Evolutionary conservation across 1,139 yeast genomes (phyloP), one percentile per base, ranked within the genome.

Genomic region (Debaryomyces psychrophilus): DNA sequence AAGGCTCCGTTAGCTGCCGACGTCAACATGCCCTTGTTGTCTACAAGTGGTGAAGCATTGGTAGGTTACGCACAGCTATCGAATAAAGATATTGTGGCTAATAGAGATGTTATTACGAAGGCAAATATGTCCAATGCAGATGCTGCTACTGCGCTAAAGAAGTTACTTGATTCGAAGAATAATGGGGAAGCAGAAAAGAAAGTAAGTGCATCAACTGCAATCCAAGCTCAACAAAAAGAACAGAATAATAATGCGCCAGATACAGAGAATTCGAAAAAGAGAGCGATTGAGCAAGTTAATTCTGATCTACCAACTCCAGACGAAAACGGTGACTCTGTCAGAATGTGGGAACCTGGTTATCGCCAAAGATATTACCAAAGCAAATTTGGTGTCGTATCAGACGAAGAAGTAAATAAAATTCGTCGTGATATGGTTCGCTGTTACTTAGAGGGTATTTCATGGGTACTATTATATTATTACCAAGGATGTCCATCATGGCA

Each of bases 401-500:
- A 76, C 4, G 82, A 79, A 37, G 88, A 87, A 54, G 76, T 83
- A 28, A 77, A 79, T 1, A 64, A 66, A 12, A 74, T 82, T 31
- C 78, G 86, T 44, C 77, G 77, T 49, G 75, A 79, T 36, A 83
- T 93, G 58, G 92, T 85, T 0, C 73, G 73, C 44, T 80, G 84
- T 48, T 95, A 95, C 61, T 79, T 95, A 48, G 97, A 93, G 65
- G 99, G 99, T 50, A 87, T 93, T 5, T 83, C 96, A 14, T 95
- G 99, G 99, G 97, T 87, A 1, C 73, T 93, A 51, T 68, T 88
- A 46, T 95, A 95, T 65, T 95, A 95, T 68, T 93, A 89, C 64
- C 99, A 93, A 68, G 98, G 97, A 3, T 93, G 98, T 68, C 96
- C 97, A 0, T 92, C 98, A 0, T 95, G 99, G 99, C 87, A 85